These are phyloP conservation scores for Boletellus emodensis DNA, from an alignment of 768 basidiomycete genomes.

Conservation along the genomic window DNA sequence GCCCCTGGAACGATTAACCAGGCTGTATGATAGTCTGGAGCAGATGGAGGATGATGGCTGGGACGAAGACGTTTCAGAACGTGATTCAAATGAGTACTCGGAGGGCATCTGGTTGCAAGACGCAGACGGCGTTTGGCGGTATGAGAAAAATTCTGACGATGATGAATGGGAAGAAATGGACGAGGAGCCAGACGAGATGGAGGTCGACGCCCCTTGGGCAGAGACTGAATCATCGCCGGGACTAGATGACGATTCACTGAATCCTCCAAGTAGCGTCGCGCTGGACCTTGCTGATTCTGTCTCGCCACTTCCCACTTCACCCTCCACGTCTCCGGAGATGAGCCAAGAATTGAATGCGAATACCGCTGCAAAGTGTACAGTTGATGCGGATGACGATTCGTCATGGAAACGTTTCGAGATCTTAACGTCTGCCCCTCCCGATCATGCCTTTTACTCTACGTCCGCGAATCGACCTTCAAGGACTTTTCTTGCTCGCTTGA, in stretches of 20 bases:
- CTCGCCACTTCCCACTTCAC: constrained; percentile 26
- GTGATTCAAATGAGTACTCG: constrained; percentile 37
- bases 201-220: constrained; percentile 30
- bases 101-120: constrained; percentile 43
- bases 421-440: constrained; percentile 66
- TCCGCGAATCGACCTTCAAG: constrained; percentile 63
- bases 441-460: constrained; percentile 76
- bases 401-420: constrained; percentile 83
- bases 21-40: constrained; percentile 77
- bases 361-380: constrained; percentile 24
- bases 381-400: constrained; percentile 35
- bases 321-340: constrained; percentile 31
- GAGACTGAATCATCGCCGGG: constrained; percentile 20
- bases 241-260: constrained; percentile 16
- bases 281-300: constrained; percentile 20
- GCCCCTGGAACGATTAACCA: constrained; percentile 65
- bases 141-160: constrained; percentile 27
- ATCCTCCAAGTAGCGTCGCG: constrained; percentile 13
- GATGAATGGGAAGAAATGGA: constrained; percentile 41
- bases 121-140: constrained; percentile 34
- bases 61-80: constrained; percentile 37
- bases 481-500: constrained; percentile 68
- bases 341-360: constrained; percentile 29
- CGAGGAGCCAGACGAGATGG: constrained; percentile 36
- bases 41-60: constrained; percentile 71